These are phyloP conservation scores for Paxillus ammoniavirescens DNA, from an alignment of 768 basidiomycete genomes.

Conservation along the genomic window DNA sequence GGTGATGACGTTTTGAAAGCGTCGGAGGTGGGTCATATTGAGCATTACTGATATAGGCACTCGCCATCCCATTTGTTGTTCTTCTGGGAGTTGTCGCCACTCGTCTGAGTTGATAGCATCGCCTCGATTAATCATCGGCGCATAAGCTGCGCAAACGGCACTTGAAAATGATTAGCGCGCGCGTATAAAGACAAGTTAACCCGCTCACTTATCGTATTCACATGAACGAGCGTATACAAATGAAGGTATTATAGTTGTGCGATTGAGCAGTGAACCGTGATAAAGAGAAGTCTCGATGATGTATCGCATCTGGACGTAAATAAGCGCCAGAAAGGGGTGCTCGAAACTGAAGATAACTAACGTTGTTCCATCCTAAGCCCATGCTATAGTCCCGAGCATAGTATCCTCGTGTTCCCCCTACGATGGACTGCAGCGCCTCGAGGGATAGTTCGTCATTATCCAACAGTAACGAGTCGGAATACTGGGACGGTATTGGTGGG, in stretches of 20 bases:
- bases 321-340: constrained; percentile 1
- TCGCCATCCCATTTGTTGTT: constrained; percentile 36
- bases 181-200: not conserved
- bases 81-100: constrained; percentile 39
- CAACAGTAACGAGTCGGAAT: constrained; percentile 8
- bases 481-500: not conserved
- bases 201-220: constrained; percentile 30
- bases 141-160: constrained; percentile 39
- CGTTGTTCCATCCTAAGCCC: constrained; percentile 49
- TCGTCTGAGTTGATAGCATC: constrained; percentile 42
- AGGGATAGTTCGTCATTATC: constrained; percentile 26
- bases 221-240: constrained; percentile 47
- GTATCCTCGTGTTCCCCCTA: constrained; percentile 40
- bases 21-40: constrained; percentile 40
- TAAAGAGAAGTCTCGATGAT: constrained; percentile 45
- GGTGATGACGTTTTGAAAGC: constrained; percentile 38
- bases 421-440: constrained; percentile 32
- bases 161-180: constrained; percentile 15
- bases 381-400: constrained; percentile 45
- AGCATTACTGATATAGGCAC: constrained; percentile 40
- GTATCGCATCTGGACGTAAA: constrained; percentile 39
- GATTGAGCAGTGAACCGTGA: constrained; percentile 43
- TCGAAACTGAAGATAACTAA: constrained; percentile 17
- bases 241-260: constrained; percentile 43
- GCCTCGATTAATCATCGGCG: constrained; percentile 43